Evolutionary conservation across 1,284 basidiomycete species (phyloP).

Genomic region (Hypsizygus ulmarius): DNA sequence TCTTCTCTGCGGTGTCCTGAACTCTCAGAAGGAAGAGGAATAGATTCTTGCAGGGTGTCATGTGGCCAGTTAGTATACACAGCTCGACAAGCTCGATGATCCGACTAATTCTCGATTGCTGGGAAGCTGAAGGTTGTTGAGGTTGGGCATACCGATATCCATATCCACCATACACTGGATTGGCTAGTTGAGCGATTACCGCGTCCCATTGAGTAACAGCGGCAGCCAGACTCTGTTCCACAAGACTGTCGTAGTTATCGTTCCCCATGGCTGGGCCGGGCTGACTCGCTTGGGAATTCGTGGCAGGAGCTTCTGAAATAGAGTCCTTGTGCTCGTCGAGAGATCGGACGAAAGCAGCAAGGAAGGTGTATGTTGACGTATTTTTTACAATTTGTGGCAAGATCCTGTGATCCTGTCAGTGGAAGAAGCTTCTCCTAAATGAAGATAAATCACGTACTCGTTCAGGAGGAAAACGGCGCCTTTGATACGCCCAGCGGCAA

Average conservation of each 20-base stretch:
- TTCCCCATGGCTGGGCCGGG: neutral
- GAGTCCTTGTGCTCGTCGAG: constrained; percentile 14
- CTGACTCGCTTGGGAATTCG: neutral
- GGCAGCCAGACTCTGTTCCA: constrained; percentile 15
- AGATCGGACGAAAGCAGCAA: constrained; percentile 19
- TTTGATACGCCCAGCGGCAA: constrained; percentile 15
- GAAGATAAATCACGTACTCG: constrained; percentile 12
- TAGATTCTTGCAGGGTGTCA: constrained; percentile 13
- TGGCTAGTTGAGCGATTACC: constrained; percentile 5
- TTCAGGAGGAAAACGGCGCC: constrained; percentile 16
- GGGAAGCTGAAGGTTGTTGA: neutral
- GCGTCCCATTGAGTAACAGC: constrained; percentile 18
- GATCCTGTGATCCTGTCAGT: constrained; percentile 14
- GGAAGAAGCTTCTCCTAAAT: constrained; percentile 2
- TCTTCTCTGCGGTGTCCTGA: constrained; percentile 11
- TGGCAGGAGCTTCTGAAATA: constrained; percentile 2
- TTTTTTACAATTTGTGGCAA: constrained; percentile 20
- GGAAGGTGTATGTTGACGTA: constrained; percentile 18
- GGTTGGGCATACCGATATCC: neutral
- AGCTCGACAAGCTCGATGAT: constrained; percentile 22
- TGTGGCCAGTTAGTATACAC: constrained; percentile 15
- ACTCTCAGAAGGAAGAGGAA: constrained; percentile 18
- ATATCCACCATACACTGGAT: neutral
- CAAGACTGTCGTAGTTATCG: constrained; percentile 10
- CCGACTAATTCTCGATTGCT: constrained; percentile 15